Evolutionary conservation across 257 asterid species (phyloP), one percentile per base, ranked within the genome.

Genomic region (Echium plantagineum): DNA sequence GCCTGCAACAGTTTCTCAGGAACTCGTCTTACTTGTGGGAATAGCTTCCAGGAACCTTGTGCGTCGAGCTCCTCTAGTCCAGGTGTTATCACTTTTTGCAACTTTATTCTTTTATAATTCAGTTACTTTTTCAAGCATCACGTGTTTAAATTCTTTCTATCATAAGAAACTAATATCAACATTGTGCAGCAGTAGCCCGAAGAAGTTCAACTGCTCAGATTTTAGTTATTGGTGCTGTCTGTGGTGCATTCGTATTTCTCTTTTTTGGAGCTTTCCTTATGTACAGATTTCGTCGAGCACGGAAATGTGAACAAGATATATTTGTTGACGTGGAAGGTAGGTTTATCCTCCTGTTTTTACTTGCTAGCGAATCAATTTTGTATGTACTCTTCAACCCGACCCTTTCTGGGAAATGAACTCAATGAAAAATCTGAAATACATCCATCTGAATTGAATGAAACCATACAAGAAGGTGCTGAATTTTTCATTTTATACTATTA

Each of bases 301-400:
- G 32, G 67, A 81, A 78, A 69, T 52, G 6, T 69, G 71, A 71
- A 60, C 65, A 48, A 6, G 93, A 88, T 12, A 17, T 65, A 19
- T 86, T 84, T 73, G 70, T 77, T 20, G 97, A 90, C 32, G 97
- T 87, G 22, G 74, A 83, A 58, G 97, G 96, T 81, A 77, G 35
- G 6, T 59, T 35, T 52, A 16, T 3, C 32, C 46, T 35, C 46
- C 13, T 35, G 2, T 35, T 35, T 35, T 35, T 35, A 9, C 7
- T 13, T 35, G 13, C 13, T 8, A 7, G 2, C 38, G 2, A 2
- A 7, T 35, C 46, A 35, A 35, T 35, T 35, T 35, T 35, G 46
- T 8, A 4, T 35, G 46, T 35, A 13, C 9, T 35, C 46, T 35
- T 2, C 12, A 35, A 35, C 12, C 46, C 10, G 6, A 35, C 46